Evolutionary conservation across 345 rosid species (phyloP).

Genomic region (Salix viminalis): DNA sequence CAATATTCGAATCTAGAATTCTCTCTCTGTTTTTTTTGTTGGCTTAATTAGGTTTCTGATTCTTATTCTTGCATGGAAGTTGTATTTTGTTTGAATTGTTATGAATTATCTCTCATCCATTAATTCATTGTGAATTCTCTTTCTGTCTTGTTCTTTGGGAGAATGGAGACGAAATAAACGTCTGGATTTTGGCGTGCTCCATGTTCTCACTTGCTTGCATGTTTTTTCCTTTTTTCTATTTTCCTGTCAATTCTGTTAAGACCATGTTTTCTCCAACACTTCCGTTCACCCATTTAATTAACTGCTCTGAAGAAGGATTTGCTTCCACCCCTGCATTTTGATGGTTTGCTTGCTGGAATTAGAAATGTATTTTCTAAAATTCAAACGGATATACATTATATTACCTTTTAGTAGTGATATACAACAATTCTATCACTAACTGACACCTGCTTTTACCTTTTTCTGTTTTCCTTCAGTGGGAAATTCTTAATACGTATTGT

Average conservation of each 20-base stretch:
- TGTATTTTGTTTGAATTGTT: background rate
- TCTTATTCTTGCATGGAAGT: background rate
- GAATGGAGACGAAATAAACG: background rate
- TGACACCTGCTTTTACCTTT: background rate
- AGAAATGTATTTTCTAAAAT: background rate
- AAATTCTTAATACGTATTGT: background rate
- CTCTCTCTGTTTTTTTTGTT: background rate
- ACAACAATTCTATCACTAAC: background rate
- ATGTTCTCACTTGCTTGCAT: background rate
- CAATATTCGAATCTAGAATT: background rate
- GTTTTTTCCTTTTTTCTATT: background rate
- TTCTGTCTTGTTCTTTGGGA: background rate
- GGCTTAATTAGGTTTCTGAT: background rate
- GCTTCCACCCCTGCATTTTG: background rate
- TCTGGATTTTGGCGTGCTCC: background rate
- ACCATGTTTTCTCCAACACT: background rate
- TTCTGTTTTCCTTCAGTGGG: background rate
- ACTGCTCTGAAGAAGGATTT: background rate
- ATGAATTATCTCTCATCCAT: background rate
- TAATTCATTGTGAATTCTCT: background rate
- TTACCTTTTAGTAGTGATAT: background rate
- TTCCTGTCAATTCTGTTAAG: background rate
- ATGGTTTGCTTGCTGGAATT: background rate
- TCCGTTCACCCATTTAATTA: background rate
- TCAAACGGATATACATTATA: background rate